Conservation (phyloP, 1,284 basidiomycete genomes). For the Ceratobasidium sp. region DNA sequence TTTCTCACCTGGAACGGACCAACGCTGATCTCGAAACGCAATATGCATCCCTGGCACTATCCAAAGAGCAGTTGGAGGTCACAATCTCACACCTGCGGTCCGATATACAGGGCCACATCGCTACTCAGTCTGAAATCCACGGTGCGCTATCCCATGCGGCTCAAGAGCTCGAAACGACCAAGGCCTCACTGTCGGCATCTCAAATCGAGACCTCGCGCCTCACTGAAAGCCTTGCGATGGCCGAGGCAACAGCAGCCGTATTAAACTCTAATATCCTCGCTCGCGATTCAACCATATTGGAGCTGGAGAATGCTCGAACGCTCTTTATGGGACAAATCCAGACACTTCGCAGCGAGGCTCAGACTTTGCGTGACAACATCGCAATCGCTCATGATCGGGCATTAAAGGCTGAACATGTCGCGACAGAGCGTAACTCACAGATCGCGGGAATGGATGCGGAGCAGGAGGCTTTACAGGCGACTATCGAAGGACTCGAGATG, state of each 20-base stretch:
- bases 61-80: conserved; percentile 4
- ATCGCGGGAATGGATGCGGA: conserved; percentile 11
- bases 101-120: conserved; percentile 4
- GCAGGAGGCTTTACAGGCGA: conserved; percentile 11
- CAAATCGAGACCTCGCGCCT: conserved; percentile 3
- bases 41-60: background rate
- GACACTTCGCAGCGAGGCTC: conserved; percentile 19
- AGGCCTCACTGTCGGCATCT: background rate
- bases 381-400: background rate
- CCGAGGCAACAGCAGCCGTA: background rate
- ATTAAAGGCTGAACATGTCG: background rate
- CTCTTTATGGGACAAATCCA: background rate
- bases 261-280: conserved; percentile 11
- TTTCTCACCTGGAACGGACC: background rate
- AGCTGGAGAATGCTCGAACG: background rate
- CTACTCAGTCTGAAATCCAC: background rate
- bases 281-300: conserved; percentile 1
- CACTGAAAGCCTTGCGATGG: conserved; percentile 12
- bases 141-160: background rate
- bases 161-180: conserved; percentile 23
- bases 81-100: background rate
- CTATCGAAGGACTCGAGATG: background rate
- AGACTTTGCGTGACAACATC: conserved; percentile 17
- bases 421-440: background rate
- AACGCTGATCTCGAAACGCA: background rate